These are phyloP conservation scores for Trichoderma cornu-damae DNA, from an alignment of 2,329 filamentous ascomycete species.

Conservation along the genomic window DNA sequence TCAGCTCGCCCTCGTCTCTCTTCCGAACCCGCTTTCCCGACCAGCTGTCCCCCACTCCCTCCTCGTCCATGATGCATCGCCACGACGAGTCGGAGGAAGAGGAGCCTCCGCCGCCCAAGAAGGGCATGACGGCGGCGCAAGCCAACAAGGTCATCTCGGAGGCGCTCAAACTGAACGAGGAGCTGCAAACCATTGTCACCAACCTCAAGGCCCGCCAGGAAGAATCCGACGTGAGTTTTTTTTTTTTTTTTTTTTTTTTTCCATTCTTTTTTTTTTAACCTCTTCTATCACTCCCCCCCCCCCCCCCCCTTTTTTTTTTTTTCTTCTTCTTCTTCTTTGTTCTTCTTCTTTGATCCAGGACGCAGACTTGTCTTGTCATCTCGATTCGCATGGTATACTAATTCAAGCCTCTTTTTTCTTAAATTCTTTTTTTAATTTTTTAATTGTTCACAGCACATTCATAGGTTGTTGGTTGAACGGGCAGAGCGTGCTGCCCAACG, in stretches of 20 bases:
- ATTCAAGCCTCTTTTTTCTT: too few relatives aligned
- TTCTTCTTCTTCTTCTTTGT: too few relatives aligned
- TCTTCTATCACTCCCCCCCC: too few relatives aligned
- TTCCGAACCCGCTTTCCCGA: constrained; percentile 39
- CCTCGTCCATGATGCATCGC: constrained; percentile 29
- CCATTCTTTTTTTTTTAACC: too few relatives aligned
- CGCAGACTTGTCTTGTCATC: too few relatives aligned
- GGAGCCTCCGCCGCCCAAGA: constrained; percentile 26
- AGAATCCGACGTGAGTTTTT: constrained; percentile 50
- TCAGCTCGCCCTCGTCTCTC: constrained; percentile 33
- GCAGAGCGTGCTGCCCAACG: constrained; percentile 53
- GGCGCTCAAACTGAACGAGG: constrained; percentile 41
- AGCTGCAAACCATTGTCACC: constrained; percentile 45
- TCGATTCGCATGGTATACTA: too few relatives aligned
- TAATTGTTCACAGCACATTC: constrained; percentile 48
- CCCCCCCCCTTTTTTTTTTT: too few relatives aligned
- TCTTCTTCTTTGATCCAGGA: too few relatives aligned
- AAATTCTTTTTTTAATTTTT: neutral
- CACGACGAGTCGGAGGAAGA: constrained; percentile 26
- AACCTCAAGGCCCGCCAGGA: constrained; percentile 52
- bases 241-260: neutral
- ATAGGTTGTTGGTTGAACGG: constrained; percentile 53
- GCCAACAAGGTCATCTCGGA: constrained; percentile 37
- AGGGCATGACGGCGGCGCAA: constrained; percentile 32
- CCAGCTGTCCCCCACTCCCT: constrained; percentile 30